These are phyloP conservation scores for Scleroderma citrinum DNA, from an alignment of 768 basidiomycete species.

Conservation along the genomic window DNA sequence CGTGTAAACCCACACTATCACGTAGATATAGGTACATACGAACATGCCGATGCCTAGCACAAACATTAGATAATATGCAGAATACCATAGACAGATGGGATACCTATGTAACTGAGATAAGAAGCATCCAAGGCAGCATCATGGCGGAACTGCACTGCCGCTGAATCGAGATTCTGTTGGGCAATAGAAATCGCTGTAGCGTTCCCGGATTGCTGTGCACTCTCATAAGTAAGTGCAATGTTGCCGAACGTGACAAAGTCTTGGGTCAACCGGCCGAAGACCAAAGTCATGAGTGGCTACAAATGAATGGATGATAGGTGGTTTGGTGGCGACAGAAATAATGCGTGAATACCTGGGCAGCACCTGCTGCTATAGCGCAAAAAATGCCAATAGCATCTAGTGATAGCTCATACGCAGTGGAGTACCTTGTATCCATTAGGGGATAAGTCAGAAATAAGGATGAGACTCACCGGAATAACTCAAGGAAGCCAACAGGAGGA, in stretches of 20 bases:
- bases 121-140: conserved; percentile 54
- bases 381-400: conserved; percentile 68
- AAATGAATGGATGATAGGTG: not conserved
- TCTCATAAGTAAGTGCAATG: conserved; percentile 34
- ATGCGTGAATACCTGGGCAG: conserved; percentile 55
- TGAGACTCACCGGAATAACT: conserved; percentile 42
- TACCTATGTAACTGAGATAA: conserved; percentile 65
- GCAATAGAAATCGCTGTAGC: conserved; percentile 26
- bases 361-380: conserved; percentile 68
- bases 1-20: conserved; percentile 64
- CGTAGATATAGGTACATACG: conserved; percentile 66
- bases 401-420: conserved; percentile 61
- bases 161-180: conserved; percentile 24
- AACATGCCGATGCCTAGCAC: conserved; percentile 67
- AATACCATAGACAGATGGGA: conserved; percentile 12
- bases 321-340: not conserved
- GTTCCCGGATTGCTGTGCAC: conserved; percentile 11
- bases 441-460: not conserved
- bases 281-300: conserved; percentile 71
- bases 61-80: conserved; percentile 2
- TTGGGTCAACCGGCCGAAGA: conserved; percentile 85
- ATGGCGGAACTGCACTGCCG: conserved; percentile 45
- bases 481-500: conserved; percentile 35
- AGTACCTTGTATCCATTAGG: conserved; percentile 44
- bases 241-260: too few relatives aligned